phyloP scores from a whole-genome alignment of 1,284 basidiomycete species.

The Microbotryum silenes-acaulis region DNA sequence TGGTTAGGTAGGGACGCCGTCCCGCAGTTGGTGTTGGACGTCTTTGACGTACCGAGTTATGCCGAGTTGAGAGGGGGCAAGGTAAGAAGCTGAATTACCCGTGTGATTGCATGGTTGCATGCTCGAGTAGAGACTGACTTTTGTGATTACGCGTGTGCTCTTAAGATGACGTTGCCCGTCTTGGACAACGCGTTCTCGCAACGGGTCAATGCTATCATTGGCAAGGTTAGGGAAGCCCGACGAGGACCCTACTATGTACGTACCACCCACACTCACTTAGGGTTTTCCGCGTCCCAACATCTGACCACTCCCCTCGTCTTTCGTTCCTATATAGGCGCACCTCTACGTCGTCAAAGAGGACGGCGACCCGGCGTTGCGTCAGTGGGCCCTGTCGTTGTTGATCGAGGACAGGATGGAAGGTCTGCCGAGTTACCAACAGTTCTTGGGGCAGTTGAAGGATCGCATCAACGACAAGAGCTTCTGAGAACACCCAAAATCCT shows the following conservation, averaged over 20 bases:
- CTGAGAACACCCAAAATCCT: not conserved
- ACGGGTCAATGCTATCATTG: conserved; percentile 83
- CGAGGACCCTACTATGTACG: conserved; percentile 66
- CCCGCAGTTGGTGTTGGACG: conserved; percentile 85
- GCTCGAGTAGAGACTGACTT: conserved; percentile 21
- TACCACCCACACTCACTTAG: conserved; percentile 34
- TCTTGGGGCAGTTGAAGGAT: conserved; percentile 48
- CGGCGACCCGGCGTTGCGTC: conserved; percentile 82
- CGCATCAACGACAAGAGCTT: conserved; percentile 31
- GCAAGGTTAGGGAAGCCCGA: conserved; percentile 78
- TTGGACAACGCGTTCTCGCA: conserved; percentile 90
- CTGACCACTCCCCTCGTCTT: not conserved
- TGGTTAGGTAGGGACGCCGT: conserved; percentile 97
- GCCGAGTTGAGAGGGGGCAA: conserved; percentile 85
- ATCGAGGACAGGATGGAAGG: conserved; percentile 95
- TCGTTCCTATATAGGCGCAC: conserved; percentile 51
- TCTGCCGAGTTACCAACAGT: conserved; percentile 92
- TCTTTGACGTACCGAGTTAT: conserved; percentile 84
- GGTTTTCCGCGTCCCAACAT: not conserved
- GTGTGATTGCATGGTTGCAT: not conserved
- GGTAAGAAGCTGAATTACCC: conserved; percentile 45
- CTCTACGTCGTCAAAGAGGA: conserved; percentile 99
- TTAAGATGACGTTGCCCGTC: conserved; percentile 69
- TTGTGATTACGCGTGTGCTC: conserved; percentile 2
- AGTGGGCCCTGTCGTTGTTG: conserved; percentile 89